Conservation (phyloP, 306 rosid genomes). For the Rosa persica region DNA sequence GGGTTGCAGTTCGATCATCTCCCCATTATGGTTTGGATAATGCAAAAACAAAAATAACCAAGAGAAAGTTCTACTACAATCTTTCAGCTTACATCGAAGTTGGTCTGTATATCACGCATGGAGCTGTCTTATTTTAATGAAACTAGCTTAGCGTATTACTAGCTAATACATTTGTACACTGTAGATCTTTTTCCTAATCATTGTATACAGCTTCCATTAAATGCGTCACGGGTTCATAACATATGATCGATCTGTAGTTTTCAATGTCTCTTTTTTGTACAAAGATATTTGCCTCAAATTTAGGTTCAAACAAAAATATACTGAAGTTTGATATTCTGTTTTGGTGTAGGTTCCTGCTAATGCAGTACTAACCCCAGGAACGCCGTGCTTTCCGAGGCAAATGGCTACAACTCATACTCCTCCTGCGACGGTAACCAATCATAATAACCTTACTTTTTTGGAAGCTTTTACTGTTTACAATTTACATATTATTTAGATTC, state of each 20-base stretch:
- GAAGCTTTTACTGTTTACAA: conserved; percentile 24
- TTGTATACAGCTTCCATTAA: neutral
- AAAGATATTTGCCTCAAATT: too few species aligned
- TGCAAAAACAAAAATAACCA: too few species aligned
- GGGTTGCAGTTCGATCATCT: too few species aligned
- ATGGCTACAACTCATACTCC: conserved; percentile 24
- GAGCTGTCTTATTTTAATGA: neutral
- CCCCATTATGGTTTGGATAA: too few species aligned
- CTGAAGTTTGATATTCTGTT: neutral
- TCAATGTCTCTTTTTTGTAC: neutral
- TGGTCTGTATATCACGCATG: neutral
- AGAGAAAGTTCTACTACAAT: too few species aligned
- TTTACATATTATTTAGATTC: neutral
- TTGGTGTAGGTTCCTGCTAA: conserved; percentile 54
- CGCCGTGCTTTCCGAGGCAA: conserved; percentile 60
- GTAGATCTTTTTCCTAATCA: neutral
- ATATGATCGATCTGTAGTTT: neutral
- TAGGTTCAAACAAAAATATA: neutral
- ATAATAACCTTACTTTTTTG: conserved; percentile 31
- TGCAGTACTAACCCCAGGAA: conserved; percentile 44
- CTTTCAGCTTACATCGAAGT: too few species aligned
- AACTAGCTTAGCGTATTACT: neutral
- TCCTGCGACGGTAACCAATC: conserved; percentile 43
- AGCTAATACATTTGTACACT: neutral
- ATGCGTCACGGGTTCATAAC: neutral